Base-by-base conservation (phyloP, 1,139 yeast genomes). In the Kurtzmaniella quercitrusa region DNA sequence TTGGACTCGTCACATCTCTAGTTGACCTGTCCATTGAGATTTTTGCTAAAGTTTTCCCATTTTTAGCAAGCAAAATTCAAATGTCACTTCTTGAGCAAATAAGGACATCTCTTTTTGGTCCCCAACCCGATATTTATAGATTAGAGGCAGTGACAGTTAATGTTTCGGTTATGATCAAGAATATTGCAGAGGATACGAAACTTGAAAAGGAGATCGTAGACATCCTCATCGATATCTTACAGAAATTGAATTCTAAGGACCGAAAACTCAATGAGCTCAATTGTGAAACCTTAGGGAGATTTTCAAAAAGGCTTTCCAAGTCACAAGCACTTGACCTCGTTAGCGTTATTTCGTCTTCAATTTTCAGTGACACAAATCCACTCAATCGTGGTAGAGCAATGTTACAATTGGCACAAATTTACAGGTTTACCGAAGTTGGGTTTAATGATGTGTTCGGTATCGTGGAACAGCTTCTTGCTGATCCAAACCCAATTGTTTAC, bases 401-500 rank as follows among this genome's bases (percentile, higher is more conserved):
- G 2, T 61, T 84, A 35, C 65, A 84, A 0, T 64, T 89, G 44
- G 79, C 91, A 0, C 68, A 77, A 33, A 76, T 88, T 32, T 78
- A 79, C 49, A 71, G 75, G n/a, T 48, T 54, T 38, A 56, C 67
- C 2, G 63, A 61, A 17, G 33, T 50, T 22, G 73, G 72, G 1
- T 66, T 66, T 40, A 52, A 48, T 22, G 71, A 67, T 21, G 75
- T 84, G 11, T 69, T 75, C 45, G 81, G 81, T 34, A 80, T 88
- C 4, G 58, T 83, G 8, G 61, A 73, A 15, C 84, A 87, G 18
- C 67, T 91, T 38, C 63, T 85, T 2, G 67, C 67, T 33, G 98
- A 91, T 61, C 94, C 96, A 0, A 93, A 91, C 56, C 96, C 96
- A 0, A 66, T 79, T 2, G 89, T 93, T 12, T 89, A 87, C 56